Conservation (phyloP, 768 basidiomycete species). For the Amanita thiersii region DNA sequence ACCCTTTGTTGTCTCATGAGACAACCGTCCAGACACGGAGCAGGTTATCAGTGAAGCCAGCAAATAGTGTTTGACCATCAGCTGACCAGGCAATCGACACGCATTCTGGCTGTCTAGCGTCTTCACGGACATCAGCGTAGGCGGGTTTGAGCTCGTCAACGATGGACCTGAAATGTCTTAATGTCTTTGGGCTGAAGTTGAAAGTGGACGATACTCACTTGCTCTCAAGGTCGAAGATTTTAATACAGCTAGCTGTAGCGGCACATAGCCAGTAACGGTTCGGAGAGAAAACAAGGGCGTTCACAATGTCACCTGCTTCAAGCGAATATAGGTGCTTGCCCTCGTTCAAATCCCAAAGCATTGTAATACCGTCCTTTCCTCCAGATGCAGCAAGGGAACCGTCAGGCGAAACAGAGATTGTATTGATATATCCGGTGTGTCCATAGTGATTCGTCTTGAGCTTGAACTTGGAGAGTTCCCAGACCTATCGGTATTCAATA, state of each 20-base stretch:
- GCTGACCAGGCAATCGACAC: conserved; percentile 98
- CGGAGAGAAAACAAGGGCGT: conserved; percentile 98
- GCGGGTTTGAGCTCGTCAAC: conserved; percentile 99
- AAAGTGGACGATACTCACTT: conserved; percentile 55
- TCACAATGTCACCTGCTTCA: conserved; percentile 97
- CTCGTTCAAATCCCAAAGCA: conserved; percentile 99
- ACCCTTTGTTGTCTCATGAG: conserved; percentile 37
- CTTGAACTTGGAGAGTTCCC: conserved; percentile 99
- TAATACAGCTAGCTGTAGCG: conserved; percentile 93
- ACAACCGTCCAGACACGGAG: conserved; percentile 90
- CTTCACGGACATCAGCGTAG: conserved; percentile 68
- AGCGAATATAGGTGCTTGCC: conserved; percentile 99
- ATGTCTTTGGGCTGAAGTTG: conserved; percentile 1
- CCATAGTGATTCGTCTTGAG: conserved; percentile 99
- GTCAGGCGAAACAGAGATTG: conserved; percentile 96
- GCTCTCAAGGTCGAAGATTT: conserved; percentile 99
- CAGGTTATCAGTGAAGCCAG: conserved; percentile 92
- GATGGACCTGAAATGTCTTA: conserved; percentile 57
- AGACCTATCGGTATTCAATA: conserved; percentile 56
- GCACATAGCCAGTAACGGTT: conserved; percentile 99
- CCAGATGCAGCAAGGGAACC: conserved; percentile 98
- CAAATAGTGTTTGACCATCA: conserved; percentile 95
- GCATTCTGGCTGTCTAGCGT: conserved; percentile 80
- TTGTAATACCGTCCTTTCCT: conserved; percentile 99
- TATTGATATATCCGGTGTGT: conserved; percentile 99